Evolutionary conservation across 2,329 filamentous ascomycete genomes (phyloP), one percentile per base, ranked within the genome.

Genomic region (Apiospora malaysiana): DNA sequence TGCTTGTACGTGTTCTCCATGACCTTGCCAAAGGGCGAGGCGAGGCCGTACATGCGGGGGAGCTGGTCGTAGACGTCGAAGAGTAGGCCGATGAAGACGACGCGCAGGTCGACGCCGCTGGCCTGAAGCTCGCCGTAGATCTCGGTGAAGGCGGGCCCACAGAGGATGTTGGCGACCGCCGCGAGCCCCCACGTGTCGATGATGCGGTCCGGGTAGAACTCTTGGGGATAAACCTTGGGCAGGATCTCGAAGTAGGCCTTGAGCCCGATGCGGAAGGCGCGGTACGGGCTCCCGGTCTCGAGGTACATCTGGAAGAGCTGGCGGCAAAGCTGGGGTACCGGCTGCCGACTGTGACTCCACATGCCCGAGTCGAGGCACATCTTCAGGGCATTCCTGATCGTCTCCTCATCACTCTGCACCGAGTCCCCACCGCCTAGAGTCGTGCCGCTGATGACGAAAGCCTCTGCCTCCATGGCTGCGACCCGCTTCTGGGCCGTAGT

Each of bases 241-340:
- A 68, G 68, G 27, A 77, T 75, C 68, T 77, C 76, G 40, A 76
- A 73, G 69, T 77, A 75, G 42, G 77, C 43, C 71, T 78, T 78
- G 51, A 74, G 56, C 7, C 76, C 76, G 6, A 78, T 6, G 14
- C 75, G 72, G 65, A 78, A 78, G 8, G 75, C 72, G 42, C 72
- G 70, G 71, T 77, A 77, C 23, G 73, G 66, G 32, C 72, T 63
- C n/a, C 73, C 76, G 16, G 69, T 69, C 56, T 72, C 70, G 12
- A 78, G 68, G 68, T 77, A 77, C 43, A 66, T 49, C 14, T 71
- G 45, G 66, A 77, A 74, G 49, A 78, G 75, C 18, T 73, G 75
- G 7, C 72, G 74, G 70, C 72, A 75, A 12, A 78, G 74, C 27
- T 68, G 59, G 2, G 75, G 76, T 23, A 78, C 74, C 9, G 77